Conservation (phyloP, 2,329 filamentous ascomycete species). For the Ploettnerulaceae sp. region DNA sequence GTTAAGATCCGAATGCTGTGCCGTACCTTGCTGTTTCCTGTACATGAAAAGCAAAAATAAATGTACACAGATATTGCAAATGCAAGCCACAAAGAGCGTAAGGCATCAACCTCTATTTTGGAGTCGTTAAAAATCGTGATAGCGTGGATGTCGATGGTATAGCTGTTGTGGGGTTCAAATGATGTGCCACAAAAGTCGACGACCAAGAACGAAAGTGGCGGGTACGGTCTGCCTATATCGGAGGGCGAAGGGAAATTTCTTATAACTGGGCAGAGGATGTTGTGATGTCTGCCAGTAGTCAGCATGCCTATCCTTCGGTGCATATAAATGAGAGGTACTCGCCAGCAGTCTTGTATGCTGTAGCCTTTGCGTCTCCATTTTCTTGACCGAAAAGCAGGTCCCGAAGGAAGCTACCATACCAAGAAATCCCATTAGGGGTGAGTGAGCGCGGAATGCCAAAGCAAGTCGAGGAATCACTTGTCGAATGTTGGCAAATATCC, state of each 20-base stretch:
- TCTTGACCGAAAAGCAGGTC: constrained; percentile 20
- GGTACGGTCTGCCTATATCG: not conserved
- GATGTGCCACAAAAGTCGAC: constrained; percentile 1
- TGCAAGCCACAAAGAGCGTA: not conserved
- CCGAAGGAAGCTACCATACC: constrained; percentile 20
- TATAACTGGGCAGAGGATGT: constrained; percentile 8
- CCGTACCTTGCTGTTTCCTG: too few species aligned
- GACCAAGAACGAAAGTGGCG: constrained; percentile 3
- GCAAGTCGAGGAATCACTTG: not conserved
- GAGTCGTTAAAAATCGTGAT: constrained; percentile 4
- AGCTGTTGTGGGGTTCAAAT: too few species aligned
- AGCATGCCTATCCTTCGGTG: not conserved
- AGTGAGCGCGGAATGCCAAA: constrained; percentile 4
- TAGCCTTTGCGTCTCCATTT: constrained; percentile 8
- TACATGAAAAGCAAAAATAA: not conserved
- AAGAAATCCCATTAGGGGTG: constrained; percentile 24
- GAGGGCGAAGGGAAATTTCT: not conserved
- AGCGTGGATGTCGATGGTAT: too few species aligned
- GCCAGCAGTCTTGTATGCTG: constrained; percentile 5
- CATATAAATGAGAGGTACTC: not conserved
- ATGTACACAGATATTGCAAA: not conserved
- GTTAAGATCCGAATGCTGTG: too few species aligned
- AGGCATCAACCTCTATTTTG: not conserved
- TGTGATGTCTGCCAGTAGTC: constrained; percentile 1
- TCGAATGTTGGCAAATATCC: constrained; percentile 6